Base-by-base conservation (phyloP, 345 rosid species). In the Syzygium oleosum region DNA sequence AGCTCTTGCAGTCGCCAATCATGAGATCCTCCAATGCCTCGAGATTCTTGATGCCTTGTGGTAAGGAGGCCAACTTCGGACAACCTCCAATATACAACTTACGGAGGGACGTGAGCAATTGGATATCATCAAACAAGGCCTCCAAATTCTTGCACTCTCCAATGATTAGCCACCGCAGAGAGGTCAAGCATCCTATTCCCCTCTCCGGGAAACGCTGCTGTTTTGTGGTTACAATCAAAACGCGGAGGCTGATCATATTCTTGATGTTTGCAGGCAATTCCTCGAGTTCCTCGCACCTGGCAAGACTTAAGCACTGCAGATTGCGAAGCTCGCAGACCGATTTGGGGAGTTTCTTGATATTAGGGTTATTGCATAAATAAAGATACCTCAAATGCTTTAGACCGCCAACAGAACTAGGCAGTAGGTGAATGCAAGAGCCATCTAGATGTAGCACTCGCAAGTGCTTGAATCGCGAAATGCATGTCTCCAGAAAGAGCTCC, bases 351-450 rank as follows among this genome's bases (percentile, higher is more conserved):
- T 53, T 55, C 80, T 43, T 87, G 61, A 88, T 86, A 7, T 16
- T 58, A 3, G 1, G 2, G 84, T 61, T 65, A 0, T 4, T 1
- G 10, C 16, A n/a, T 31, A 90, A 51, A 46, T 68, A 16, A 15
- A 92, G 88, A 87, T 51, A 87, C 79, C 90, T 90, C 85, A 89
- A n/a, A 59, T 88, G 90, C 90, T 88, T 89, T 85, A 88, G 21
- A 17, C 31, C 53, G 13, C 90, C 91, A 21, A 87, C 51, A 3
- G 84, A 68, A 22, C 22, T 73, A 3, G 87, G 91, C 25, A 87
- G 84, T 8, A 43, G 52, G 78, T 87, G 87, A 15, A 92, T 29
- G 52, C 5, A 4, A 3, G 84, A 89, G 25, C 56, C 11, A 4
- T 16, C 6, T 21, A 92, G 79, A 27, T 51, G 23, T 14, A 89